Evolutionary conservation across 495 filamentous ascomycete genomes (phyloP).

Genomic region (Penicillium samsonianum): DNA sequence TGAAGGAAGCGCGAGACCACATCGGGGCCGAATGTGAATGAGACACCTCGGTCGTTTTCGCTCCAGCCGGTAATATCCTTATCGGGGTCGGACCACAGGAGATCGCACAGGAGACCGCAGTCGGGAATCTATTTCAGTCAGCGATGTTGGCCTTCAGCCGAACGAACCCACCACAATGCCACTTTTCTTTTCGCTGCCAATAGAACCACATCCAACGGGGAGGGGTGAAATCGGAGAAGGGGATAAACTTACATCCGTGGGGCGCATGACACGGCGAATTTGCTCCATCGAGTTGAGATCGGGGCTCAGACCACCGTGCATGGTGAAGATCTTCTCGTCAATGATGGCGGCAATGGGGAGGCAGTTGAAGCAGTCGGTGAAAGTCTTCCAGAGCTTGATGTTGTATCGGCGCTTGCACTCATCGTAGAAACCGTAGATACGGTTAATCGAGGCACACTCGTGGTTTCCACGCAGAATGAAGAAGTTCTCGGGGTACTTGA

Average conservation of each 20-base stretch:
- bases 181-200: slow-evolving; percentile 10
- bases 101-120: slow-evolving; percentile 94
- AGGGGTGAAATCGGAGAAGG: slow-evolving; percentile 13
- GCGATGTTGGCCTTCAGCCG: slow-evolving; percentile 48
- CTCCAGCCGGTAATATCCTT: slow-evolving; percentile 99
- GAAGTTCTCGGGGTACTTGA: slow-evolving; percentile 99
- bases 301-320: slow-evolving; percentile 97
- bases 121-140: slow-evolving; percentile 84
- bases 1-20: slow-evolving; percentile 98
- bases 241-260: slow-evolving; percentile 81
- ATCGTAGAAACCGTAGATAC: slow-evolving; percentile 99
- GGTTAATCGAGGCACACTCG: slow-evolving; percentile 99
- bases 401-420: slow-evolving; percentile 99
- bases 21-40: slow-evolving; percentile 98
- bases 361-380: slow-evolving; percentile 99
- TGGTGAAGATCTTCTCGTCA: slow-evolving; percentile 99
- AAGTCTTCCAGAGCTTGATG: slow-evolving; percentile 99
- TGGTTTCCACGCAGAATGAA: slow-evolving; percentile 98
- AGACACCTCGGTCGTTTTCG: slow-evolving; percentile 97
- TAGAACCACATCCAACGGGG: slow-evolving; percentile 8
- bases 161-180: slow-evolving; percentile 31
- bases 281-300: slow-evolving; percentile 99
- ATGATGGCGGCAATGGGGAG: slow-evolving; percentile 99
- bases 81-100: slow-evolving; percentile 98
- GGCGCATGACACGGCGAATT: slow-evolving; percentile 97